Evolutionary conservation across 345 rosid species (phyloP), one percentile per base, ranked within the genome.

Genomic region (Gossypium australe): DNA sequence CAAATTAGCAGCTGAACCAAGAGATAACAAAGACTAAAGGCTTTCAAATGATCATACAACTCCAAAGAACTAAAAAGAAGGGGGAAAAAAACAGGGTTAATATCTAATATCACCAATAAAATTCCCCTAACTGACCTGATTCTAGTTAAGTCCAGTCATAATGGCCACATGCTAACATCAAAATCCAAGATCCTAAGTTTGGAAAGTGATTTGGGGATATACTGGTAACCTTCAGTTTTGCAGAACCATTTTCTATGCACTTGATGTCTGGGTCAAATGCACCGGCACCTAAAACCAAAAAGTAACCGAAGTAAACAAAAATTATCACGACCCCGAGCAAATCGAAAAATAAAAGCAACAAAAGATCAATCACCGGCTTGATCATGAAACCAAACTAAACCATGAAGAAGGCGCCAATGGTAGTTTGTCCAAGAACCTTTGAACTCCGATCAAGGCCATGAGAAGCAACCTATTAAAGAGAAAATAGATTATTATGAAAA

Each of bases 381-480:
- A 55, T 60, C 71, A 72, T 72, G 34, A 74, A 47, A 51, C 77
- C 76, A 67, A 74, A 75, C 87, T 84, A 89, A 70, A 73, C 70
- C 57, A 80, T 44, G 80, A 89, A 80, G 69, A 82, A 79, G 72
- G 82, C 57, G 77, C 97, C 98, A 4, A 87, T 70, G 22, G 87
- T 87, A 66, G 97, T 93, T 80, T 87, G 97, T 61, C 88, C 86
- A 27, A 87, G 98, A 80, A 90, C 90, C 85, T 86, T 89, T 0
- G 93, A 87, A 79, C 86, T 91, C 71, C 83, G 86, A 74, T 93
- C 98, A 16, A 93, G 91, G 78, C 94, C 97, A 84, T 95, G 97
- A 79, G 97, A 89, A 79, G 94, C 99, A 87, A 95, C 97, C 99
- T 92, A 77, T 58, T 29, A 77, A 52, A 77, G n/a, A 7, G 18